Evolutionary conservation across 495 filamentous ascomycete species (phyloP).

Genomic region (Poronia punctata): DNA sequence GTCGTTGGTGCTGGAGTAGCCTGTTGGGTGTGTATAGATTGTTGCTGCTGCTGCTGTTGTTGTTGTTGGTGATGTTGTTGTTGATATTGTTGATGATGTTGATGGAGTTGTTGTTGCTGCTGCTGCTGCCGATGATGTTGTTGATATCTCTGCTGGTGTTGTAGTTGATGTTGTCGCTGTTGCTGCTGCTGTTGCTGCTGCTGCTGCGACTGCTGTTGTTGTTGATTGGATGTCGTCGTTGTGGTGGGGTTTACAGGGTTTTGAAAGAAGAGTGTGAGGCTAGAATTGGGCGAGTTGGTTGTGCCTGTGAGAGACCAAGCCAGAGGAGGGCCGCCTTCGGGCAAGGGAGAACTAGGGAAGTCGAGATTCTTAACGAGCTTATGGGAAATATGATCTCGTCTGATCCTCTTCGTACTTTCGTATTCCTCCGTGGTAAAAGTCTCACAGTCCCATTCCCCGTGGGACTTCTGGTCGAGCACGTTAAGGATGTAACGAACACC

Average conservation of each 20-base stretch:
- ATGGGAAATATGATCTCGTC: conserved; percentile 43
- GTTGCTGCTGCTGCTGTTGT: conserved; percentile 3
- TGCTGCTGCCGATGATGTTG: conserved; percentile 7
- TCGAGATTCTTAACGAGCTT: conserved; percentile 22
- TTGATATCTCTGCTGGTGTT: conserved; percentile 15
- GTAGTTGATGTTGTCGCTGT: neutral
- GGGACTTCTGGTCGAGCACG: conserved; percentile 78
- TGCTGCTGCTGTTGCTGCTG: conserved; percentile 3
- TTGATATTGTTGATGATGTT: too few relatives aligned
- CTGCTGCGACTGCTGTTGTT: conserved; percentile 3
- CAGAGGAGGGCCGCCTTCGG: conserved; percentile 45
- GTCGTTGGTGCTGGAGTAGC: conserved; percentile 23
- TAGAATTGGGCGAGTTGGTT: conserved; percentile 73
- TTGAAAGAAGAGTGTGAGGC: conserved; percentile 66
- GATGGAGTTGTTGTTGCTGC: conserved; percentile 3
- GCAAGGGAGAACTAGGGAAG: conserved; percentile 28
- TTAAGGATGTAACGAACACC: conserved; percentile 82
- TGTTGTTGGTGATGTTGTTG: too few relatives aligned
- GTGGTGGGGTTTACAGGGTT: conserved; percentile 25
- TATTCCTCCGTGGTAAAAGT: conserved; percentile 73
- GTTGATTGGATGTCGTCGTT: conserved; percentile 13
- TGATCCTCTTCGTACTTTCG: conserved; percentile 52
- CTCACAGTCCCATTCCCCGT: conserved; percentile 75
- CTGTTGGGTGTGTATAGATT: too few relatives aligned
- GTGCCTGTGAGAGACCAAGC: conserved; percentile 76